A percentile compares a stretch with the other conserved stretches of the same genome.
phyloP scores from a whole-genome alignment of 257 asterid genomes.

The Linderniella brevidens region DNA sequence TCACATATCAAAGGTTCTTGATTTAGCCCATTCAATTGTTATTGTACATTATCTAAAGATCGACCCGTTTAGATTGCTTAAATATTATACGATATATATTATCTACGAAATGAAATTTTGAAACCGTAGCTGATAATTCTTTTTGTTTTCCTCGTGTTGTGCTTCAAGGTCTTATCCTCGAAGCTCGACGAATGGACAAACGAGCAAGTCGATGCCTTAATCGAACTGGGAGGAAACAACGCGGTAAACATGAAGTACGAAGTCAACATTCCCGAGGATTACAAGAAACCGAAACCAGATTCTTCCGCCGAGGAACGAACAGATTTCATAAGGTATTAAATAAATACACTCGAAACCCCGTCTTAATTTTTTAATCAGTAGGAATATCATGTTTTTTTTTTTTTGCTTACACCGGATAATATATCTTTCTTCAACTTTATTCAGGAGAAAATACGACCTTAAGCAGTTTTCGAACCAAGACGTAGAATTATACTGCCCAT shows the following conservation, averaged over 20 bases:
- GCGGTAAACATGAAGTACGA: slow-evolving; percentile 60
- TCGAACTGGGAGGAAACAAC: slow-evolving; percentile 61
- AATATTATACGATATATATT: no score
- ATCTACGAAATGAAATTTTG: no score
- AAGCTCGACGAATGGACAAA: slow-evolving; percentile 89
- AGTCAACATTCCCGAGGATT: slow-evolving; percentile 49
- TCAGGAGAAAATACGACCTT: slow-evolving; percentile 79
- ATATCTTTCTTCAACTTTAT: slow-evolving; percentile 11
- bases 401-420: background rate
- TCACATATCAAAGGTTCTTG: slow-evolving; percentile 66
- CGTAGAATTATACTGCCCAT: slow-evolving; percentile 23
- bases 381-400: background rate
- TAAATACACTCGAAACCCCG: background rate
- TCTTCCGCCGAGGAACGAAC: slow-evolving; percentile 58
- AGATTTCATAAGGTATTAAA: slow-evolving; percentile 73
- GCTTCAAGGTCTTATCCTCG: slow-evolving; percentile 55
- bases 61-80: no score
- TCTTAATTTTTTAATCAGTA: background rate
- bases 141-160: background rate
- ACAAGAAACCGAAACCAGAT: slow-evolving; percentile 43
- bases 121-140: background rate
- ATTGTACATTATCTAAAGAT: no score
- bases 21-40: background rate
- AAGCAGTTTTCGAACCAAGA: slow-evolving; percentile 42
- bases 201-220: slow-evolving; percentile 67